Evolutionary conservation across 1,284 basidiomycete genomes (phyloP).

Genomic region (Laetiporus sulphureus): DNA sequence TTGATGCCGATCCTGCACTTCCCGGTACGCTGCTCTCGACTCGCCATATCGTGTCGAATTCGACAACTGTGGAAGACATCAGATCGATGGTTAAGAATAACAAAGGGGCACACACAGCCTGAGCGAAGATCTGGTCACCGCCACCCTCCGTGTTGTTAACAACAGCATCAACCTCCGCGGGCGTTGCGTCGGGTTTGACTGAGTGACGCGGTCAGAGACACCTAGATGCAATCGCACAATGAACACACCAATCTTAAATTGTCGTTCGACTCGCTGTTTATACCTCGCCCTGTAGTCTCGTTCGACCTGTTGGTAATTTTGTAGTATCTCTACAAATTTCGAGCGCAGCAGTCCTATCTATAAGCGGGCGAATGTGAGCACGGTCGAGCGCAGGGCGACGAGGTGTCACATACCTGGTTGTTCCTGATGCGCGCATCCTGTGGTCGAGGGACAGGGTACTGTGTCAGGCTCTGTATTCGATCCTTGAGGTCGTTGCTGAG

Average conservation of each 20-base stretch:
- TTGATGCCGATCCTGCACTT: conserved; percentile 88
- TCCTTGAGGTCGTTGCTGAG: conserved; percentile 59
- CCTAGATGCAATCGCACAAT: background rate
- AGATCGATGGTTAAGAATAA: background rate
- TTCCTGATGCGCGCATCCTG: conserved; percentile 60
- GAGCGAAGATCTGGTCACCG: conserved; percentile 74
- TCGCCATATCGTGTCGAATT: conserved; percentile 81
- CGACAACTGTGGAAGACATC: conserved; percentile 36
- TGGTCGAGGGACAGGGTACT: conserved; percentile 26
- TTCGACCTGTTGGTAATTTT: conserved; percentile 81
- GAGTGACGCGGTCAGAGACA: background rate
- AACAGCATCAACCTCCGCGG: conserved; percentile 77
- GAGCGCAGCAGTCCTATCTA: conserved; percentile 50
- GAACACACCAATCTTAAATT: conserved; percentile 74
- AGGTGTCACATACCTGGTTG: conserved; percentile 49
- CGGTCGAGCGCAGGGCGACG: background rate
- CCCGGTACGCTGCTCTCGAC: conserved; percentile 78
- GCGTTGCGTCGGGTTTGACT: conserved; percentile 89
- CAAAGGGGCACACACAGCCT: conserved; percentile 56
- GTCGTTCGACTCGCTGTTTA: conserved; percentile 80
- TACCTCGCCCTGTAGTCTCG: conserved; percentile 80
- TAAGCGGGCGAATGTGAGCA: background rate
- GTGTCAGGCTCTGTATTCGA: conserved; percentile 53
- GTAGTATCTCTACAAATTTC: conserved; percentile 64
- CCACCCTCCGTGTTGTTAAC: conserved; percentile 58